These are phyloP conservation scores for Hypoxylon sp. DNA, from an alignment of 2,329 filamentous ascomycete species.

Conservation along the genomic window DNA sequence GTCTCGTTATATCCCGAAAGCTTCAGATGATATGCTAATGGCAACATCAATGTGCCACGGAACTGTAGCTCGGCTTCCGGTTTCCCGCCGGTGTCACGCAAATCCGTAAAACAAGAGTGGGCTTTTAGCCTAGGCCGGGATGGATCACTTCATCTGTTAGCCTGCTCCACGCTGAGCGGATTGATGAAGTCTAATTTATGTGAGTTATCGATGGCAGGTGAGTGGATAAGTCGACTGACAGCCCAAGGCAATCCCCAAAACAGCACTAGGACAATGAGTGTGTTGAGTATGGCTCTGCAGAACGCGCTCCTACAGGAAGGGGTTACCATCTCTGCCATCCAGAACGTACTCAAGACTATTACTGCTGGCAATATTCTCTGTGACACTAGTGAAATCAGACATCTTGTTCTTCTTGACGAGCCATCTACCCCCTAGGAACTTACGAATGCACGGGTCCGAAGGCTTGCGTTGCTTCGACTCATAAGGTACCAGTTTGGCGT, in stretches of 20 bases:
- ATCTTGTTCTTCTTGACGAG: slow-evolving; percentile 59
- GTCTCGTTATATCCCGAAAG: slow-evolving; percentile 14
- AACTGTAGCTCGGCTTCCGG: slow-evolving; percentile 1
- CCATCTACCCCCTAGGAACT: slow-evolving; percentile 61
- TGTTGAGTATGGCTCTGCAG: slow-evolving; percentile 30
- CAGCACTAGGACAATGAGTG: slow-evolving; percentile 20
- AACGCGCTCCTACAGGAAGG: slow-evolving; percentile 40
- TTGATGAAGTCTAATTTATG: slow-evolving; percentile 30
- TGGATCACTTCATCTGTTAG: slow-evolving; percentile 19
- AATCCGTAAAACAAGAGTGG: slow-evolving; percentile 5
- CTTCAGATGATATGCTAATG: neutral
- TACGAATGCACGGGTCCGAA: slow-evolving; percentile 61
- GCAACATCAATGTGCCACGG: slow-evolving; percentile 1
- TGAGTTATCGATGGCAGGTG: slow-evolving; percentile 25
- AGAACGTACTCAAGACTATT: slow-evolving; percentile 62
- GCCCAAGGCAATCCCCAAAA: slow-evolving; percentile 27
- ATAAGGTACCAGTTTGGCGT: slow-evolving; percentile 63
- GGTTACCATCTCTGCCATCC: slow-evolving; percentile 50
- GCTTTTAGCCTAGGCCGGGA: neutral
- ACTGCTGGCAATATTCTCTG: slow-evolving; percentile 59
- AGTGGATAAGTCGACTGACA: slow-evolving; percentile 14
- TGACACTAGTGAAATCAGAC: slow-evolving; percentile 59
- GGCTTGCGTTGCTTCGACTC: slow-evolving; percentile 64
- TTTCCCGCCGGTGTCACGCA: slow-evolving; percentile 12
- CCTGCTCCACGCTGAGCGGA: slow-evolving; percentile 28